Conservation (phyloP, 768 basidiomycete genomes). For the Amanita inopinata region DNA sequence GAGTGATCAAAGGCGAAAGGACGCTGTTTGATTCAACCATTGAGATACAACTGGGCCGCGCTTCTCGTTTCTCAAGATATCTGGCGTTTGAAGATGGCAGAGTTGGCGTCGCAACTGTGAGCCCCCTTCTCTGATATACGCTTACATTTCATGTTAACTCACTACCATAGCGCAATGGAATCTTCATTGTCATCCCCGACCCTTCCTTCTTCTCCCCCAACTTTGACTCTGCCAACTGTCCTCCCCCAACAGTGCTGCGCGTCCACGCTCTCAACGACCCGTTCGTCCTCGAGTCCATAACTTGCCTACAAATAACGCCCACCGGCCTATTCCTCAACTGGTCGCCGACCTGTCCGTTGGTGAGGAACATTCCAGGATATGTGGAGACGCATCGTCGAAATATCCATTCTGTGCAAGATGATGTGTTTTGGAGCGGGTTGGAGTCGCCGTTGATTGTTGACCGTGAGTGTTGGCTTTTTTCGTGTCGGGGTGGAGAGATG, state of each 20-base stretch:
- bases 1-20: constrained; percentile 20
- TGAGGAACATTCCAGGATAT: not conserved
- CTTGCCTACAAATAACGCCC: constrained; percentile 47
- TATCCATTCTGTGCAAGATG: not conserved
- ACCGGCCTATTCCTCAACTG: constrained; percentile 44
- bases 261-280: constrained; percentile 17
- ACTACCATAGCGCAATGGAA: constrained; percentile 19
- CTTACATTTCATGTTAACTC: not conserved
- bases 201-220: constrained; percentile 10
- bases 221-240: too few relatives aligned
- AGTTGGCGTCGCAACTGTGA: constrained; percentile 39
- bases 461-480: not conserved
- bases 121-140: constrained; percentile 12
- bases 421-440: constrained; percentile 2
- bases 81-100: constrained; percentile 37
- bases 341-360: constrained; percentile 14
- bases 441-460: not conserved
- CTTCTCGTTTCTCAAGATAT: constrained; percentile 28
- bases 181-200: constrained; percentile 22
- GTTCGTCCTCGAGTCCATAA: constrained; percentile 22
- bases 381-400: not conserved
- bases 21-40: constrained; percentile 24
- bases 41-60: constrained; percentile 31
- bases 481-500: too few relatives aligned
- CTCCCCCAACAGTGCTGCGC: constrained; percentile 19